Evolutionary conservation across 2,329 filamentous ascomycete species (phyloP).

Genomic region (Penicillium sp.): DNA sequence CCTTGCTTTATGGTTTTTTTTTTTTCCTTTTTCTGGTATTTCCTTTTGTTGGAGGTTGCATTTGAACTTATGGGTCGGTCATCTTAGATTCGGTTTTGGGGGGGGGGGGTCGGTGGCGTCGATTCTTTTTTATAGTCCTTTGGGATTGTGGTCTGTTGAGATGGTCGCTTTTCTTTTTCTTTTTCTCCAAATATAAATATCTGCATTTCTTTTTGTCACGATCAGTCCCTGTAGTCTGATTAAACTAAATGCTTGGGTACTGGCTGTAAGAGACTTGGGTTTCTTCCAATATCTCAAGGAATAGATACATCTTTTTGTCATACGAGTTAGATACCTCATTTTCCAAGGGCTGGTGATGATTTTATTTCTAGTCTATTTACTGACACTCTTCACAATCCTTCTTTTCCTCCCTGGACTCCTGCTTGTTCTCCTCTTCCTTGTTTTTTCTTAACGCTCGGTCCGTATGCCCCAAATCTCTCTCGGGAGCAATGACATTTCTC

Average conservation of each 20-base stretch:
- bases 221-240: background rate
- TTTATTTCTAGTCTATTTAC: background rate
- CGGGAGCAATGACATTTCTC: conserved; percentile 77
- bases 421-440: conserved; percentile 32
- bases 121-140: conserved; percentile 4
- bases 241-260: background rate
- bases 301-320: no score
- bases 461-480: conserved; percentile 76
- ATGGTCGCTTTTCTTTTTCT: background rate
- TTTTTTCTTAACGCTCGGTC: conserved; percentile 54
- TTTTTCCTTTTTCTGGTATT: conserved; percentile 1
- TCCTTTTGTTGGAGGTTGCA: conserved; percentile 9
- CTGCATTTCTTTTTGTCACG: background rate
- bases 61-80: conserved; percentile 12
- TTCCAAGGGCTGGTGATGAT: background rate
- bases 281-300: no score
- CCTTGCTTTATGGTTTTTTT: background rate
- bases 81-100: conserved; percentile 14
- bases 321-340: no score
- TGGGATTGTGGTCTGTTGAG: background rate
- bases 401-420: conserved; percentile 5
- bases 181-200: conserved; percentile 6
- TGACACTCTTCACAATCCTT: conserved; percentile 23
- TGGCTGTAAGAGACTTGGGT: background rate
- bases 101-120: conserved; percentile 22